phyloP scores from a whole-genome alignment of 192 early-diverging fungal species.

The Endogone sp. region DNA sequence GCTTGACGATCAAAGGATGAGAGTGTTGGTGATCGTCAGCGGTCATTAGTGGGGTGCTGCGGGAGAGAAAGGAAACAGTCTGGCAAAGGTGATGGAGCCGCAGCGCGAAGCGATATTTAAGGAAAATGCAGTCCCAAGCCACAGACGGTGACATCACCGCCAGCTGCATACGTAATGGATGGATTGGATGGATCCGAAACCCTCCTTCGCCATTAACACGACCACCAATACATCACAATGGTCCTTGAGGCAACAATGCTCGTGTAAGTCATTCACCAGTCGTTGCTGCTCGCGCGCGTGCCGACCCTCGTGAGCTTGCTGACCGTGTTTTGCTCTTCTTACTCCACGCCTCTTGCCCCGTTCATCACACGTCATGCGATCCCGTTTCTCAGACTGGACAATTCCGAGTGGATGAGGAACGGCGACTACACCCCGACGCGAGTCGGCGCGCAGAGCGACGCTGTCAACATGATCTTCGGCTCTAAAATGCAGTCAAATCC shows the following conservation, averaged over 20 bases:
- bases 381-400: conserved; percentile 77
- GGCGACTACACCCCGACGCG: conserved; percentile 96
- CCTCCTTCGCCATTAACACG: conserved; percentile 1
- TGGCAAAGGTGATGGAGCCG: too few relatives aligned
- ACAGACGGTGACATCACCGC: not conserved
- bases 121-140: not conserved
- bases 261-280: conserved; percentile 50
- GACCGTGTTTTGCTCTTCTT: too few relatives aligned
- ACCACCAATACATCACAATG: conserved; percentile 65
- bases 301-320: too few relatives aligned
- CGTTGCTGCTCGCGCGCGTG: not conserved
- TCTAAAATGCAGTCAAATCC: conserved; percentile 90
- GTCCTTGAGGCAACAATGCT: conserved; percentile 91
- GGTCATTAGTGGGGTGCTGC: too few relatives aligned
- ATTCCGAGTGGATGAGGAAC: conserved; percentile 99
- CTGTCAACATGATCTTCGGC: conserved; percentile 86
- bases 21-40: too few relatives aligned
- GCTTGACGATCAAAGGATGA: too few relatives aligned
- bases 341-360: too few relatives aligned
- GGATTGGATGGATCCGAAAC: not conserved
- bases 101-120: too few relatives aligned
- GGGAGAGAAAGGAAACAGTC: too few relatives aligned
- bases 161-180: not conserved
- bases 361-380: not conserved
- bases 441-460: conserved; percentile 90